phyloP scores from a whole-genome alignment of 2,329 filamentous ascomycete genomes.

The Colletotrichum lupini region DNA sequence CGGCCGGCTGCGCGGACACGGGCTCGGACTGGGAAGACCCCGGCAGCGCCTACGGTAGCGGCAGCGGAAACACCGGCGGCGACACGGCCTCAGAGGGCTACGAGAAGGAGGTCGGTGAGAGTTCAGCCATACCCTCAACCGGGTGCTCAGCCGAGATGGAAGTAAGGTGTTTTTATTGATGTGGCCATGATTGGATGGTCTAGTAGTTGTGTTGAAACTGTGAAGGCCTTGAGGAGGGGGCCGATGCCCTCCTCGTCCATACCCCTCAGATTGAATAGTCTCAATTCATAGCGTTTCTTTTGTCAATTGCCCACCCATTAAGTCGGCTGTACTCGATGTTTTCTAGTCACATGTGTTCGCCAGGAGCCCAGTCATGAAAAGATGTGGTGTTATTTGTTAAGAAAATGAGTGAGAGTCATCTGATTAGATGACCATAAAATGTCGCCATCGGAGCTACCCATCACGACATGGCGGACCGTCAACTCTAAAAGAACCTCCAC shows the following conservation, averaged over 20 bases:
- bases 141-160: conserved; percentile 22
- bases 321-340: not conserved
- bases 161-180: not conserved
- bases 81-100: conserved; percentile 15
- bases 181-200: not conserved
- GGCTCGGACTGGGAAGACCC: not conserved
- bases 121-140: conserved; percentile 25
- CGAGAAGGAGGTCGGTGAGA: conserved; percentile 17
- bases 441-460: conserved; percentile 3
- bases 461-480: conserved; percentile 3
- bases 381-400: not conserved
- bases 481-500: conserved; percentile 56
- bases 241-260: not conserved
- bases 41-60: not conserved
- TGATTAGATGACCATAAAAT: not conserved
- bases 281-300: conserved; percentile 7
- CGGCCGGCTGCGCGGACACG: not conserved
- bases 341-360: not conserved
- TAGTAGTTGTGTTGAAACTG: no score
- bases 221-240: not conserved
- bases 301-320: not conserved
- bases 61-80: not conserved
- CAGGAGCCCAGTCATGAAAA: not conserved
- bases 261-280: conserved; percentile 4
- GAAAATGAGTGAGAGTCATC: not conserved